phyloP scores from a whole-genome alignment of 2,329 filamentous ascomycete genomes.

The Exserohilum rostratum region DNA sequence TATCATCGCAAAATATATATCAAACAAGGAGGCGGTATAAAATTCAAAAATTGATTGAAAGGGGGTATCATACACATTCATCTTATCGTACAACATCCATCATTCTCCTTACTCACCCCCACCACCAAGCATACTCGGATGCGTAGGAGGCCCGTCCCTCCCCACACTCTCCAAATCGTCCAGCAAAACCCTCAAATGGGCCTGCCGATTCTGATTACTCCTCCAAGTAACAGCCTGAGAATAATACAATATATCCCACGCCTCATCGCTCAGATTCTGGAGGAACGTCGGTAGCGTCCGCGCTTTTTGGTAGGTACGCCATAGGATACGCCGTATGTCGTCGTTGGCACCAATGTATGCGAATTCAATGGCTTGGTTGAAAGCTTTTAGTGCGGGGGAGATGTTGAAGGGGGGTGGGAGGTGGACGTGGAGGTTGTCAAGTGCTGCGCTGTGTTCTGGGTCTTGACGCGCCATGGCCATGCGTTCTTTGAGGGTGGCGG shows the following conservation, averaged over 20 bases:
- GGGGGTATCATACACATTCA: slow-evolving; percentile 11
- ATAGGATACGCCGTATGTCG: slow-evolving; percentile 42
- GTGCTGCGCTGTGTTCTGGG: slow-evolving; percentile 39
- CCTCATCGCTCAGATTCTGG: slow-evolving; percentile 40
- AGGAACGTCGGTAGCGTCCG: slow-evolving; percentile 42
- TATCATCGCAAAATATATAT: too few relatives aligned
- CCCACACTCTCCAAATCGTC: slow-evolving; percentile 41
- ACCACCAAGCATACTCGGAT: slow-evolving; percentile 29
- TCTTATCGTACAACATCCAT: slow-evolving; percentile 6
- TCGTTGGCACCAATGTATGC: slow-evolving; percentile 47
- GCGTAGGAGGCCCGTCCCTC: slow-evolving; percentile 43
- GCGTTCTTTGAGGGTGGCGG: slow-evolving; percentile 32
- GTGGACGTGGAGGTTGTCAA: slow-evolving; percentile 33
- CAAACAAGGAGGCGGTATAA: too few relatives aligned
- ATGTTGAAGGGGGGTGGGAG: slow-evolving; percentile 42
- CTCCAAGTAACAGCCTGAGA: slow-evolving; percentile 47
- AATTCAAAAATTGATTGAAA: not conserved
- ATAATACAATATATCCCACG: slow-evolving; percentile 49
- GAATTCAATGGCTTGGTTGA: slow-evolving; percentile 45
- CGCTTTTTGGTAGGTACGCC: slow-evolving; percentile 44
- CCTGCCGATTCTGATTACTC: slow-evolving; percentile 40
- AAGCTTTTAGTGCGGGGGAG: slow-evolving; percentile 37
- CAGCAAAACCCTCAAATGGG: slow-evolving; percentile 38
- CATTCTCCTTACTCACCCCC: slow-evolving; percentile 3
- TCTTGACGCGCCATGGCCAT: slow-evolving; percentile 33